Conservation (phyloP, 192 early-diverging fungal genomes). For the Phlyctochytrium bullatum region DNA sequence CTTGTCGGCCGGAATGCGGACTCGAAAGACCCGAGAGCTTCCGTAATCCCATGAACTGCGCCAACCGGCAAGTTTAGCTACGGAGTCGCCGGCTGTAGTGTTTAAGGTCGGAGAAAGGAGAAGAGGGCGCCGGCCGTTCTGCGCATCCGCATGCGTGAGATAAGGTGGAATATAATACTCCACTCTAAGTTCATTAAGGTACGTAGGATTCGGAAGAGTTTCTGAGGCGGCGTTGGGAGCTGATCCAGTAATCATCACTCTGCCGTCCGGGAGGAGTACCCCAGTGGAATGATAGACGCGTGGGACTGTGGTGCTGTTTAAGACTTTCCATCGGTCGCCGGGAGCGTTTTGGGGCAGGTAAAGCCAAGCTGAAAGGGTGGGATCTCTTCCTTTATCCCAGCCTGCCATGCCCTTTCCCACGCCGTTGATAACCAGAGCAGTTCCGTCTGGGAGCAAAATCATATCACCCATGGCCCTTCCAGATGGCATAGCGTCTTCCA, state of each 20-base stretch:
- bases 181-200: conserved; percentile 16
- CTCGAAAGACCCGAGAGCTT: not conserved
- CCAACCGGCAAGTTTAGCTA: not conserved
- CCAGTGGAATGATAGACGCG: conserved; percentile 61
- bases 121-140: not conserved
- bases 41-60: not conserved
- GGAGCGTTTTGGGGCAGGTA: conserved; percentile 45
- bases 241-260: conserved; percentile 60
- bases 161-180: conserved; percentile 30
- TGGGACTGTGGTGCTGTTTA: conserved; percentile 51
- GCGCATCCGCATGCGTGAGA: not conserved
- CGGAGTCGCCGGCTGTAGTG: not conserved
- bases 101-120: not conserved
- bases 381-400: conserved; percentile 26
- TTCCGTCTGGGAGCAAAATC: conserved; percentile 48
- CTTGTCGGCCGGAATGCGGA: not conserved
- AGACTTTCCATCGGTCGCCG: conserved; percentile 38
- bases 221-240: conserved; percentile 41
- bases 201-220: not conserved
- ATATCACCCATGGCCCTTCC: conserved; percentile 21
- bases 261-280: conserved; percentile 48
- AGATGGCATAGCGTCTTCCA: conserved; percentile 25
- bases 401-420: conserved; percentile 25
- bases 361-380: conserved; percentile 47
- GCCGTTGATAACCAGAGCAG: conserved; percentile 54